Evolutionary conservation across 2,329 filamentous ascomycete genomes (phyloP), one percentile per base, ranked within the genome.

Genomic region (Cytospora paraplurivora): DNA sequence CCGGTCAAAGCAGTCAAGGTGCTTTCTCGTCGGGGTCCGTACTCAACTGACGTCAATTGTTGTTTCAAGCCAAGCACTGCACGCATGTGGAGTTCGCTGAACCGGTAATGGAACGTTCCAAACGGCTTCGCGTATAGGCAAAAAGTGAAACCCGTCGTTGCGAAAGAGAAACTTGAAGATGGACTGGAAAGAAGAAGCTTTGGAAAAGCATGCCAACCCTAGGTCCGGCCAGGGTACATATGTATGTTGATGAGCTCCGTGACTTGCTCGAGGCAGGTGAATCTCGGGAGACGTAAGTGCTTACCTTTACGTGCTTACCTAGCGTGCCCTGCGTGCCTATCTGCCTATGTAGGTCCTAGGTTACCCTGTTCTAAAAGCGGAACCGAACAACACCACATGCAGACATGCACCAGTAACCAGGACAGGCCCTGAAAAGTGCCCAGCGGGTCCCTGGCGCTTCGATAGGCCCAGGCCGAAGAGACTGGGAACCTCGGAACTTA

Each of bases 21-120:
- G 41, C 41, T 44, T 44, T n/a, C 19, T 41, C 10, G 17, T 44
- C 41, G 41, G 17, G 17, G 17, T 44, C 44, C 41, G 52, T 50
- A 56, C 27, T 34, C 38, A n/a, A 33, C 53, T 62, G 59, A 62
- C 59, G 59, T 62, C 59, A 62, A 62, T n/a, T 53, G n/a, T 35
- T 15, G 34, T 33, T 17, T 34, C 33, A 4, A 44, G 41, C 41
- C 41, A 44, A 44, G 41, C 17, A n/a, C 41, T 44, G 41, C 17
- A 35, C 33, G 37, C 44, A 35, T 41, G 37, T 53, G 50, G 49
- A 19, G 41, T 44, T 44, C 17, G 35, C 35, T 11, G 15, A 35
- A 17, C 38, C 49, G 11, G 34, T 19, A 17, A 33, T 8, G 35
- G 56, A 54, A 44, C 4, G 41, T 44, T n/a, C 17, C 41, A 44